phyloP scores from a whole-genome alignment of 495 filamentous ascomycete genomes.

The Melanomma pulvis-pyrius region DNA sequence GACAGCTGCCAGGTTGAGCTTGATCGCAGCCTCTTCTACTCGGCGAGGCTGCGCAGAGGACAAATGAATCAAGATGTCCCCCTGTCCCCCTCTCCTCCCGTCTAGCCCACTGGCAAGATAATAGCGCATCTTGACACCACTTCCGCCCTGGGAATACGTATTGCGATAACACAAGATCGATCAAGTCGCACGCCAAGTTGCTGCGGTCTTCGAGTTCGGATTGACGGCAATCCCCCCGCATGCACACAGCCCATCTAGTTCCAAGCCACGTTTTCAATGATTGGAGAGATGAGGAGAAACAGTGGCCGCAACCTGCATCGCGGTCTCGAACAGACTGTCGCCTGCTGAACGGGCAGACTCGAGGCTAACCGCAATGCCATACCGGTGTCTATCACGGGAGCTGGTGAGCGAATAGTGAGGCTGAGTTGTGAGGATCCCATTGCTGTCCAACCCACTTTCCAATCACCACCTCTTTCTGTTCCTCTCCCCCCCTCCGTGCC shows the following conservation, averaged over 20 bases:
- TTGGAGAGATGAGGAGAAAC: not conserved
- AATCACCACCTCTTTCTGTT: constrained; percentile 4
- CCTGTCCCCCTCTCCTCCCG: not conserved
- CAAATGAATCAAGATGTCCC: too few relatives aligned
- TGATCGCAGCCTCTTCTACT: too few relatives aligned
- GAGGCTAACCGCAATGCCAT: constrained; percentile 8
- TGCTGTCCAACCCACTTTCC: not conserved
- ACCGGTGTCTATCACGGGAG: not conserved
- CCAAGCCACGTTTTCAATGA: not conserved
- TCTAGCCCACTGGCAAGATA: not conserved
- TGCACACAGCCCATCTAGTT: constrained; percentile 5
- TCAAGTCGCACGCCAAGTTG: not conserved
- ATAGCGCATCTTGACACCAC: not conserved
- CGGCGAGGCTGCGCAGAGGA: too few relatives aligned
- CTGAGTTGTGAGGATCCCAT: not conserved
- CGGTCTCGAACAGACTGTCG: not conserved
- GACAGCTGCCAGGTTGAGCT: too few relatives aligned
- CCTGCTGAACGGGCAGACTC: constrained; percentile 2
- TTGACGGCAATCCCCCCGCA: not conserved
- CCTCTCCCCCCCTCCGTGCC: constrained; percentile 1
- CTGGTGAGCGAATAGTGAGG: not conserved
- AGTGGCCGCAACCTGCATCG: not conserved
- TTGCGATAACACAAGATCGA: not conserved
- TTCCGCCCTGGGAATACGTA: not conserved
- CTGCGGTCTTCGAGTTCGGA: constrained; percentile 2